Evolutionary conservation across 345 rosid genomes (phyloP).

Genomic region (Populus pruinosa): DNA sequence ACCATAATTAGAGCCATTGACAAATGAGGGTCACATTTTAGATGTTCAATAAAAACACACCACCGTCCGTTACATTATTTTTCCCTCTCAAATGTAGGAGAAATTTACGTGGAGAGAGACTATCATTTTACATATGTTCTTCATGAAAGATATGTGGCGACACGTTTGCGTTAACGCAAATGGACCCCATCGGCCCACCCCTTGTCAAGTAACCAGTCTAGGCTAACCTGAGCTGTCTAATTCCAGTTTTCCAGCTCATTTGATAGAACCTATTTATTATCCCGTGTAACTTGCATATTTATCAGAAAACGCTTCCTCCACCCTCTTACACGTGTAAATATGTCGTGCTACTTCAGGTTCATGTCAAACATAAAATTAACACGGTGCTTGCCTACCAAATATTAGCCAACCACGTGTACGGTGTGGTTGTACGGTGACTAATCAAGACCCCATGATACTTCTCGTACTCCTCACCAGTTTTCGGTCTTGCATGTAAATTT

Average conservation of each 20-base stretch:
- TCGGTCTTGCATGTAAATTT: too few relatives aligned
- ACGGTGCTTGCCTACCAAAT: too few relatives aligned
- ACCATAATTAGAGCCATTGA: too few relatives aligned
- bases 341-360: neutral
- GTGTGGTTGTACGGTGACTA: too few relatives aligned
- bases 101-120: too few relatives aligned
- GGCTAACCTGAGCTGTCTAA: neutral
- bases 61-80: too few relatives aligned
- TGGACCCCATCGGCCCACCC: neutral
- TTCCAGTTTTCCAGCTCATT: neutral
- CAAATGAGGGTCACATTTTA: too few relatives aligned
- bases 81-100: too few relatives aligned
- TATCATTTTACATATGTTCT: neutral
- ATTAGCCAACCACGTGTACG: too few relatives aligned
- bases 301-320: neutral
- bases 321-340: neutral
- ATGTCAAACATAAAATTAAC: conserved; percentile 2
- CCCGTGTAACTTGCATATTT: neutral
- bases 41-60: too few relatives aligned
- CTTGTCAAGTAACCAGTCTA: neutral
- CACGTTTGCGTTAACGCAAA: conserved; percentile 38
- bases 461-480: too few relatives aligned
- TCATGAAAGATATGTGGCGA: conserved; percentile 42
- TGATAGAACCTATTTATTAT: neutral
- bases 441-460: too few relatives aligned